Base-by-base conservation (phyloP, 371 early-diverging fungal species). In the Nematocida ausubeli region DNA sequence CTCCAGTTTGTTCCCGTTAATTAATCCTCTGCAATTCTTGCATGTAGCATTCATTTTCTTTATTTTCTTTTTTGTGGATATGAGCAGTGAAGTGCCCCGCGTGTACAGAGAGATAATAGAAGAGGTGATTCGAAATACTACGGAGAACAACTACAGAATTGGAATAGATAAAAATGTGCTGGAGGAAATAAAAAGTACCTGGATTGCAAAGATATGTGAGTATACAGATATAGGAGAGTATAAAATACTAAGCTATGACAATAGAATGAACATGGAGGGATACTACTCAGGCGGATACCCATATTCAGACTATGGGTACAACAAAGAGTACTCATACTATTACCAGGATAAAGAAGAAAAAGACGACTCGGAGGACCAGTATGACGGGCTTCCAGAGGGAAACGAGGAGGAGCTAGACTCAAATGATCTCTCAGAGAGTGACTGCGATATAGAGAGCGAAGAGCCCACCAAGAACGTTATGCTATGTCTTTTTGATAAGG, bases 401-500 rank as follows among this genome's bases (percentile, higher is more conserved):
- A 30, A 63, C 12, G 73, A 72, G 32, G 73, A 72, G 64, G 73
- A 72, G 50, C 42, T 72, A 44, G 73, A 72, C 55, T 72, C 73
- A 34, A 72, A 72, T 35, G 73, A 72, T 47, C 55, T 80, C 16
- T 24, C 63, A 28, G 80, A 80, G 37, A 80, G 71, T 44, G 80
- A 80, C 6, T 56, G 80, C 24, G 80, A 68, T 32, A 56, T 80
- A 70, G 71, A 80, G 19, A 81, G 81, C 37, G 82, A 82, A 34
- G 72, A 80, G 32, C 52, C 42, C 5, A 81, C 55, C 16, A 60
- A 54, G 50, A 83, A 81, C 47, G 83, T 80, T 26, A 81, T 86
- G 81, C 78, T 86, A 52, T 86, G 85, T 80, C 54, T 86, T 32
- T 86, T 84, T 82, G 83, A 81, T 28, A 87, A 85, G 62, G 85